phyloP scores from a whole-genome alignment of 2,329 filamentous ascomycete genomes.

The Trichophyton schoenleinii region DNA sequence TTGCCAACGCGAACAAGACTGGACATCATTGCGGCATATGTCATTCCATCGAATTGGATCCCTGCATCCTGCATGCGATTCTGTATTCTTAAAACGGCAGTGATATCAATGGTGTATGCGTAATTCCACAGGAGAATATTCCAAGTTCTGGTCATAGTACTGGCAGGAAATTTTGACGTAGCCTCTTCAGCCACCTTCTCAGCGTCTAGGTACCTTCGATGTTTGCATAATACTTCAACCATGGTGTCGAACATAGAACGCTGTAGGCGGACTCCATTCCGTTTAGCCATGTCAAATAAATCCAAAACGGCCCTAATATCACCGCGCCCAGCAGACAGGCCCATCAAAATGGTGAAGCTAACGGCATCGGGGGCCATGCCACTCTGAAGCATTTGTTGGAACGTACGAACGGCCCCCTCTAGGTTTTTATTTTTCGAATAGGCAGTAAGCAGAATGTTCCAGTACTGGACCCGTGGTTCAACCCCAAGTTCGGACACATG shows the following conservation, averaged over 20 bases:
- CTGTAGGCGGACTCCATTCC: slow-evolving; percentile 39
- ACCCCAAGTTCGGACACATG: slow-evolving; percentile 48
- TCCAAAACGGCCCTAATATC: slow-evolving; percentile 58
- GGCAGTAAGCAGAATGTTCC: slow-evolving; percentile 67
- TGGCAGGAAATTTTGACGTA: slow-evolving; percentile 38
- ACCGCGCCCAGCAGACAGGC: slow-evolving; percentile 55
- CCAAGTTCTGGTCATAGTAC: slow-evolving; percentile 55
- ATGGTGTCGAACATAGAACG: slow-evolving; percentile 51
- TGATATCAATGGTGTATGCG: slow-evolving; percentile 49
- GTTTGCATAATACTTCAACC: slow-evolving; percentile 54
- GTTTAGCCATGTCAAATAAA: slow-evolving; percentile 51
- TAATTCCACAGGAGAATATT: slow-evolving; percentile 62
- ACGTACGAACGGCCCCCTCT: slow-evolving; percentile 50
- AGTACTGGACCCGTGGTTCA: slow-evolving; percentile 47
- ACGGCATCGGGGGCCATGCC: slow-evolving; percentile 45
- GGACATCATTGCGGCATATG: slow-evolving; percentile 51
- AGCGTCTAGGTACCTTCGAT: slow-evolving; percentile 43
- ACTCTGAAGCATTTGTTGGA: slow-evolving; percentile 46
- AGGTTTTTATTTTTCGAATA: slow-evolving; percentile 55
- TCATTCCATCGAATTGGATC: slow-evolving; percentile 43
- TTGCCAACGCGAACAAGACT: slow-evolving; percentile 41
- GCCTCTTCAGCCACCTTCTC: slow-evolving; percentile 48
- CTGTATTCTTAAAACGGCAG: slow-evolving; percentile 42
- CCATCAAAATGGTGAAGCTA: slow-evolving; percentile 63
- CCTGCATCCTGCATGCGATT: slow-evolving; percentile 41